Evolutionary conservation across 108 stramenopile species (phyloP).

Genomic region (Cylindrotheca fusiformis): DNA sequence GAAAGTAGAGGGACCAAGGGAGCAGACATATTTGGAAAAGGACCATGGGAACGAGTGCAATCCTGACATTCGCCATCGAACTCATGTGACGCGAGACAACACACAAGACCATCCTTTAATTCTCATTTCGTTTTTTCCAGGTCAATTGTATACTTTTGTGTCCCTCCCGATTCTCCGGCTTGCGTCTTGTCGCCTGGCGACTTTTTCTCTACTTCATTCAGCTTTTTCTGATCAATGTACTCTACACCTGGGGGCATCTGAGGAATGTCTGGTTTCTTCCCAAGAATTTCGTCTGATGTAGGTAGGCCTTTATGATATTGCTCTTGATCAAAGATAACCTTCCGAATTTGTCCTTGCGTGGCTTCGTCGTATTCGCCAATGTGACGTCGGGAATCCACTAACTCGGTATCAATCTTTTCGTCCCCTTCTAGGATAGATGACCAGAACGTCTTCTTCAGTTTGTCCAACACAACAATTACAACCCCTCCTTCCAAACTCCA

Average conservation of each 20-base stretch:
- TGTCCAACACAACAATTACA: slow-evolving; percentile 60
- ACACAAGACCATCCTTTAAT: too few relatives aligned
- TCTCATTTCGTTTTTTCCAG: background rate
- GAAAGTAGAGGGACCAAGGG: too few relatives aligned
- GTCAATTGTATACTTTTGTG: background rate
- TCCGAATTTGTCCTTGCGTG: slow-evolving; percentile 76
- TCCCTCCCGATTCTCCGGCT: background rate
- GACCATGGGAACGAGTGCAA: too few relatives aligned
- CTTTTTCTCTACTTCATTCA: slow-evolving; percentile 37
- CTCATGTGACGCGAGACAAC: too few relatives aligned
- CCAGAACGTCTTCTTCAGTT: slow-evolving; percentile 76
- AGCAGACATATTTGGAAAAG: too few relatives aligned
- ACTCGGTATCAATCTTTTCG: slow-evolving; percentile 62
- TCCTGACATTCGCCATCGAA: too few relatives aligned
- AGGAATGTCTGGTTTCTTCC: slow-evolving; percentile 27
- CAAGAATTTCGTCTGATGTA: slow-evolving; percentile 51
- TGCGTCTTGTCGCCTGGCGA: background rate
- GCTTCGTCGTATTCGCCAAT: slow-evolving; percentile 77
- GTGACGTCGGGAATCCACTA: slow-evolving; percentile 74
- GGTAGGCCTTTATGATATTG: slow-evolving; percentile 64
- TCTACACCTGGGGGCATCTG: slow-evolving; percentile 72
- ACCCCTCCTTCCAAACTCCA: slow-evolving; percentile 77
- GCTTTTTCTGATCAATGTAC: slow-evolving; percentile 62
- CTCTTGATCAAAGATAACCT: slow-evolving; percentile 79
- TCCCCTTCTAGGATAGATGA: slow-evolving; percentile 65